Evolutionary conservation across 345 rosid genomes (phyloP), one percentile per base, ranked within the genome.

Genomic region (Melastoma malabathricum): DNA sequence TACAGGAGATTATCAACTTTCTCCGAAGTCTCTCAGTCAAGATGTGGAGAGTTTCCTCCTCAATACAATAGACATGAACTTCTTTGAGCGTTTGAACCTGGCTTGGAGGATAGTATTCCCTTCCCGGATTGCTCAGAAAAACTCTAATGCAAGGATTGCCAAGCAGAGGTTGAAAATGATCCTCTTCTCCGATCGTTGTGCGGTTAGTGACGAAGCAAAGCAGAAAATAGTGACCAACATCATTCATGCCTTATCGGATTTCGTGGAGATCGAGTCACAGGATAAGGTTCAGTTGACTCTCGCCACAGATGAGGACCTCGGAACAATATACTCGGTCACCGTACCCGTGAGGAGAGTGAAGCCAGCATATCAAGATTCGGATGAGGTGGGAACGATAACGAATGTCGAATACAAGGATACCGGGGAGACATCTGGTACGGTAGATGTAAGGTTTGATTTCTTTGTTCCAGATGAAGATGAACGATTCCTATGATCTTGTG

Each of bases 21-120:
- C 82, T 54, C 60, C 78, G 43, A 67, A 64, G 72, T 66, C 97
- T 45, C 51, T 75, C 22, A 64, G 56, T 59, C 80, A 67, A 58
- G 98, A 84, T 50, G 68, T 81, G 6, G 94, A 90, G 65, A 71
- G 64, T 68, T 84, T 90, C 60, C 85, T 90, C 52, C 58, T 72
- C 41, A 77, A 72, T 46, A 77, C 89, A 45, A 75, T 81, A 43
- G 77, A 78, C 69, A 78, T 90, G 96, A 82, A 68, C 67, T 80
- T 92, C 71, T 73, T 92, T 10, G 86, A 92, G 62, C 83, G 96
- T 48, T 61, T 92, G 51, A 82, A 74, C 75, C 52, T 90, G 45
- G 98, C 98, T 13, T 86, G 98, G 98, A 90, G 79, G 75, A 76
- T 92, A 60, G 51, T 86, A 29, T 92, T 92, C 72, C 98, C 96